Conservation (phyloP, 2,329 filamentous ascomycete species). For the Cladosporium sp. region DNA sequence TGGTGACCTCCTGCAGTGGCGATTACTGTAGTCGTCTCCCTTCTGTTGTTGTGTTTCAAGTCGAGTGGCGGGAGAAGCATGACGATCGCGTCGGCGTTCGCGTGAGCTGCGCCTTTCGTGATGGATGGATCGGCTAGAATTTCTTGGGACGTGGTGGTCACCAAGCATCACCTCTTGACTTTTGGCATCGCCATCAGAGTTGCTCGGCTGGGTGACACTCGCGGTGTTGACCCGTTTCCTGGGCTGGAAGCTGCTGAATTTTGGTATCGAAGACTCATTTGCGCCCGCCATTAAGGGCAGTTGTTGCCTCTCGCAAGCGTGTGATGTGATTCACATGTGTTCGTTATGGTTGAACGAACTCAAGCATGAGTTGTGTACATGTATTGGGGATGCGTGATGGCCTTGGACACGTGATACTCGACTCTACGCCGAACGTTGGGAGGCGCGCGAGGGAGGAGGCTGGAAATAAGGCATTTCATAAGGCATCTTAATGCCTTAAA, state of each 20-base stretch:
- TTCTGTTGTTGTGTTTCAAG: neutral
- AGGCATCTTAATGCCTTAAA: no score
- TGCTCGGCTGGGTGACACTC: conserved; percentile 8
- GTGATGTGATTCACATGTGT: no score
- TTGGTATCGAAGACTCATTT: conserved; percentile 49
- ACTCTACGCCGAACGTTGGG: no score
- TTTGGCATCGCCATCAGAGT: conserved; percentile 1
- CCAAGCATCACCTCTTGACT: conserved; percentile 4
- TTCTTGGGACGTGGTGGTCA: neutral
- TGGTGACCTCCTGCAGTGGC: neutral
- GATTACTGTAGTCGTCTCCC: neutral
- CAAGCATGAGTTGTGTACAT: no score
- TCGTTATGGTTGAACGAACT: no score
- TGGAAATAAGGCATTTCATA: no score
- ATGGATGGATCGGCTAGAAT: neutral
- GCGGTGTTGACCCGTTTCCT: conserved; percentile 27
- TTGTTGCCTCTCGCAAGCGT: no score
- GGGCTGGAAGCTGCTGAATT: conserved; percentile 69
- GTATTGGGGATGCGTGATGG: no score
- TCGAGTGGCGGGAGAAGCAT: neutral
- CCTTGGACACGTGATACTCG: no score
- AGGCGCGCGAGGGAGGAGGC: no score
- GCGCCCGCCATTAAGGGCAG: conserved; percentile 15
- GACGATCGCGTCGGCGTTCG: neutral
- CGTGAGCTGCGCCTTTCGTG: conserved; percentile 14